A percentile compares a stretch with the other conserved stretches of the same genome.
phyloP scores from a whole-genome alignment of 345 rosid species.

The Streptanthus diversifolius region DNA sequence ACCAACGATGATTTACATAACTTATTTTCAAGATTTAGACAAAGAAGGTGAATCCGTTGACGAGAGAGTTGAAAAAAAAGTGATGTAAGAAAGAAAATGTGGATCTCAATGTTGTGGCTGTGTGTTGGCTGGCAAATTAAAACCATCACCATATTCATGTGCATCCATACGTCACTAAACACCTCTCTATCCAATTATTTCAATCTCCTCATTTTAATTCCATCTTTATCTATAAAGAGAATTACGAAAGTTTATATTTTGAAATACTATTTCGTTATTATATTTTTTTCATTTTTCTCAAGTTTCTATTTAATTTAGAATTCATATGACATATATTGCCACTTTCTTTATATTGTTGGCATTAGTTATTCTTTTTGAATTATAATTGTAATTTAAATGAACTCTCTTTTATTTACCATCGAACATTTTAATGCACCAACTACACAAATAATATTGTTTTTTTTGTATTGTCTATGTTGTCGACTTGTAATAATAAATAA shows the following conservation, averaged over 20 bases:
- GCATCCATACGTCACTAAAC: slow-evolving; percentile 29
- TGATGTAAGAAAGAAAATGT: slow-evolving; percentile 36
- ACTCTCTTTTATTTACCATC: neutral
- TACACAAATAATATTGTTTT: neutral
- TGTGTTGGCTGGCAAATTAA: slow-evolving; percentile 37
- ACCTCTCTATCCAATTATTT: slow-evolving; percentile 20
- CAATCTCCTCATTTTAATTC: neutral
- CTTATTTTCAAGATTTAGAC: neutral
- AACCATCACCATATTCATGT: slow-evolving; percentile 36
- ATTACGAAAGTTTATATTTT: neutral
- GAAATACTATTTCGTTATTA: neutral
- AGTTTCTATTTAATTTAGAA: neutral
- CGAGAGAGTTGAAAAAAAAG: slow-evolving; percentile 3
- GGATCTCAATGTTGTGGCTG: slow-evolving; percentile 35
- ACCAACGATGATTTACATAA: neutral
- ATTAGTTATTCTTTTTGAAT: neutral
- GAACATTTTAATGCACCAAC: neutral
- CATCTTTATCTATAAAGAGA: neutral
- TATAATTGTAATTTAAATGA: neutral
- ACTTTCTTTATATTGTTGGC: neutral
- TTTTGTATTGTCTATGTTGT: neutral
- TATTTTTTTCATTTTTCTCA: neutral
- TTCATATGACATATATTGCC: neutral
- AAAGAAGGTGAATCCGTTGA: slow-evolving; percentile 21
- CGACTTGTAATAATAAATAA: neutral